A percentile compares a stretch with the other conserved stretches of the same genome.
phyloP scores from a whole-genome alignment of 371 early-diverging fungal genomes.

The Mucor circinelloides region DNA sequence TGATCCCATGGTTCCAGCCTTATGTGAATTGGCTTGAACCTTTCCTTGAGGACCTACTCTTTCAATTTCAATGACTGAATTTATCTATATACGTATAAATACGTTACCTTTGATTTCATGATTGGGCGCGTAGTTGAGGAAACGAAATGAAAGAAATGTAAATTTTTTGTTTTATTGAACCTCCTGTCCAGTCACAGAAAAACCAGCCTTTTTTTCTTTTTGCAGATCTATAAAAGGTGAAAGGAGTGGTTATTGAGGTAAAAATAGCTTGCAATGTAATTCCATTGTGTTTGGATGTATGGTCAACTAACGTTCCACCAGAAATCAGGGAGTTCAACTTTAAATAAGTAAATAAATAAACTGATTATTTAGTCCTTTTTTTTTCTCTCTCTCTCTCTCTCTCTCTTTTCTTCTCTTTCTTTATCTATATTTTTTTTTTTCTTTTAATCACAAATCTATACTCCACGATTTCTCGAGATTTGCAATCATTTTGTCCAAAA shows the following conservation, averaged over 20 bases:
- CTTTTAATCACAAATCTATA: background rate
- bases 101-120: background rate
- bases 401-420: background rate
- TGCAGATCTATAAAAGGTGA: constrained; percentile 3
- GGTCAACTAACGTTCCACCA: constrained; percentile 17
- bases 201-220: background rate
- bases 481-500: background rate
- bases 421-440: constrained; percentile 5
- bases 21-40: constrained; percentile 1
- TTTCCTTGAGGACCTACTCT: background rate
- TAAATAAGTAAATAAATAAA: background rate
- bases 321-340: constrained; percentile 2
- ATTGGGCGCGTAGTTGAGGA: background rate
- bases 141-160: background rate
- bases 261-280: constrained; percentile 12
- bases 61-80: background rate
- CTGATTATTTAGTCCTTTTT: background rate
- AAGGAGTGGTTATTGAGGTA: constrained; percentile 3
- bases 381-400: background rate
- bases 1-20: background rate
- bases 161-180: constrained; percentile 1
- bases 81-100: background rate
- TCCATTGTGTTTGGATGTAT: background rate
- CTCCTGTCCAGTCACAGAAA: constrained; percentile 1
- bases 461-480: background rate